Evolutionary conservation across 2,329 filamentous ascomycete genomes (phyloP).

Genomic region (Pezizomycotina sp.): DNA sequence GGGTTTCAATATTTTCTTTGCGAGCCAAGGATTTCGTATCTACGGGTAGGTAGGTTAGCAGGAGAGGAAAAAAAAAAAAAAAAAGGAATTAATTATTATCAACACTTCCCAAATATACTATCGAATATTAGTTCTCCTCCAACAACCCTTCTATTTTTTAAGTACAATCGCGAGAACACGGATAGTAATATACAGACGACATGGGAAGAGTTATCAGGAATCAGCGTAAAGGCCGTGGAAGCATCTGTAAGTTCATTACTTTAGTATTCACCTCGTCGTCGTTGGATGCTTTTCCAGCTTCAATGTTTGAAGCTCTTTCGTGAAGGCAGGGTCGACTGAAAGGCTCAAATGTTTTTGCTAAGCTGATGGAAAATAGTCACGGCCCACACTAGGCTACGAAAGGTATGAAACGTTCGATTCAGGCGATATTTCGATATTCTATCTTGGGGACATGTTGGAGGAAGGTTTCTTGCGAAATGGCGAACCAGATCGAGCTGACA

Average conservation of each 20-base stretch:
- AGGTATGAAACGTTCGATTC: constrained; percentile 37
- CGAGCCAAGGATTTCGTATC: too few relatives aligned
- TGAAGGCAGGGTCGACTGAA: too few relatives aligned
- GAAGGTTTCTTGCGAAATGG: constrained; percentile 1
- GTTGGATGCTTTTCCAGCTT: neutral
- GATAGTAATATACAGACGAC: too few relatives aligned
- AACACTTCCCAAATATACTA: too few relatives aligned
- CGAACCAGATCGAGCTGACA: constrained; percentile 8
- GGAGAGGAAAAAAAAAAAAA: too few relatives aligned
- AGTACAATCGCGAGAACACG: too few relatives aligned
- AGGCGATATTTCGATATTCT: neutral
- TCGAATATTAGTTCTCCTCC: too few relatives aligned
- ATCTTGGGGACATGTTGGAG: neutral
- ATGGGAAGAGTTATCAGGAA: constrained; percentile 20
- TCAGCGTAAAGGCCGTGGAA: constrained; percentile 18
- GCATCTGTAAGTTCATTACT: constrained; percentile 16
- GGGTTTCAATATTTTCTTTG: too few relatives aligned
- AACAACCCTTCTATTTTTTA: too few relatives aligned
- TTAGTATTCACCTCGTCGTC: neutral
- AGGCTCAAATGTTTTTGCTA: constrained; percentile 4
- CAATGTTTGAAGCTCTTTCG: neutral
- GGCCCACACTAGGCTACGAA: constrained; percentile 80
- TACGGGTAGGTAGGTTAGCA: too few relatives aligned
- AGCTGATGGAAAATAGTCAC: constrained; percentile 32
- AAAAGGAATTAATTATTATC: too few relatives aligned